A percentile compares a stretch with the other conserved stretches of the same genome.
Conservation (phyloP, 805 yeast species). For the Ogataea minuta region DNA sequence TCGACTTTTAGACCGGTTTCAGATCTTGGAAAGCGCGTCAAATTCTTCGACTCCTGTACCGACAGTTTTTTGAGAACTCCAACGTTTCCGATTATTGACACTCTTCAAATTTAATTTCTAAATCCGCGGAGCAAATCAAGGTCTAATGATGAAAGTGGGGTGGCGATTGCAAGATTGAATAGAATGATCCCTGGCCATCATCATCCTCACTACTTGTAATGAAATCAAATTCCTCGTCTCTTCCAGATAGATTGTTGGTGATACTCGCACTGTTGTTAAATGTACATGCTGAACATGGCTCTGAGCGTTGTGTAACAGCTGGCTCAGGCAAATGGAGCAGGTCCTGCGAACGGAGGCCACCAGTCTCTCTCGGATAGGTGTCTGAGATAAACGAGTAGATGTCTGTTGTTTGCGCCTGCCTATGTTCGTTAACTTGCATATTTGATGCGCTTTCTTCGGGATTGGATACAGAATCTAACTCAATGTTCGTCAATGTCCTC, state of each 20-base stretch:
- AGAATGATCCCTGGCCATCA: slow-evolving; percentile 8
- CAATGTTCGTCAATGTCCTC: slow-evolving; percentile 1
- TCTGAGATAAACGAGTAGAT: slow-evolving; percentile 7
- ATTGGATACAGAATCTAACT: slow-evolving; percentile 1
- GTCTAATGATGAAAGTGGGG: slow-evolving; percentile 8
- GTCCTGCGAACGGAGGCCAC: neutral
- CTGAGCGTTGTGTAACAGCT: neutral
- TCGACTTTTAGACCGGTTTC: too few relatives aligned
- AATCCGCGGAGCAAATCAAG: too few relatives aligned
- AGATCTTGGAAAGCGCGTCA: too few relatives aligned
- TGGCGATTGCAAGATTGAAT: slow-evolving; percentile 11
- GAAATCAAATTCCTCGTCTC: neutral
- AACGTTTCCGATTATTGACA: neutral
- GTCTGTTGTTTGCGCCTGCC: neutral
- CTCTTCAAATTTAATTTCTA: too few relatives aligned
- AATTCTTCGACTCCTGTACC: too few relatives aligned
- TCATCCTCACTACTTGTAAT: slow-evolving; percentile 2
- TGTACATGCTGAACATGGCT: slow-evolving; percentile 1
- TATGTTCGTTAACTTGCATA: neutral
- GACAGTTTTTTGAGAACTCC: too few relatives aligned
- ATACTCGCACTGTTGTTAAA: neutral
- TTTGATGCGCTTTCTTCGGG: neutral
- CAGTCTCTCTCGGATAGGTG: neutral
- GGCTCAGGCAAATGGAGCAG: neutral
- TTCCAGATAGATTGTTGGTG: neutral